Conservation (phyloP, 2,329 filamentous ascomycete species). For the Colletotrichum siamense region DNA sequence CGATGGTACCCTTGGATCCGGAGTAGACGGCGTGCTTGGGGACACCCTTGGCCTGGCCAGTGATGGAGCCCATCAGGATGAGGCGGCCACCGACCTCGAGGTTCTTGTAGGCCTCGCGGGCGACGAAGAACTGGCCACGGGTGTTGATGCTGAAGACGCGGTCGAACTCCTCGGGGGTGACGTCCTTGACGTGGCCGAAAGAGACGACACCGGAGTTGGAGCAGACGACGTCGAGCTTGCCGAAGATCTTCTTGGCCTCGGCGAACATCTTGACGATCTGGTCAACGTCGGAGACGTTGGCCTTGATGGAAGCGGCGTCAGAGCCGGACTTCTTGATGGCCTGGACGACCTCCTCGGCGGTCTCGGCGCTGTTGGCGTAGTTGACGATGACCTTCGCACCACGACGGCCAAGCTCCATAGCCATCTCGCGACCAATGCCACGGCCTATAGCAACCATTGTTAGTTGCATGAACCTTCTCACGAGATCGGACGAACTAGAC, state of each 20-base stretch:
- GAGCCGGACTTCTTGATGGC: constrained; percentile 61
- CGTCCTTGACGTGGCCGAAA: constrained; percentile 72
- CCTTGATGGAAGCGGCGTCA: constrained; percentile 69
- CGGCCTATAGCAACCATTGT: constrained; percentile 42
- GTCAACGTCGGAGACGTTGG: constrained; percentile 69
- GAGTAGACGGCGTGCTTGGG: constrained; percentile 78
- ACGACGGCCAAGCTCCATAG: constrained; percentile 59
- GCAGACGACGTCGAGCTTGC: constrained; percentile 72
- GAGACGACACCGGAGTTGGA: constrained; percentile 74
- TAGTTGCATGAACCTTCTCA: not conserved
- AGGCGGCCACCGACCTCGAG: constrained; percentile 72
- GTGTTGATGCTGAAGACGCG: constrained; percentile 74
- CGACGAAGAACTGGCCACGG: constrained; percentile 75
- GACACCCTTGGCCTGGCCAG: constrained; percentile 69
- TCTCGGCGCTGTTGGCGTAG: constrained; percentile 61
- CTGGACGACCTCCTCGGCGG: constrained; percentile 60
- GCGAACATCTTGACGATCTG: constrained; percentile 70
- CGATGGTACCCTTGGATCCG: constrained; percentile 77
- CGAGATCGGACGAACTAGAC: constrained; percentile 3
- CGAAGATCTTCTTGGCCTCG: constrained; percentile 66
- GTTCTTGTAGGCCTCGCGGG: constrained; percentile 72
- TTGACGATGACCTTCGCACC: constrained; percentile 65
- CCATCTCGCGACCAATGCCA: constrained; percentile 65
- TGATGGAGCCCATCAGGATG: constrained; percentile 77
- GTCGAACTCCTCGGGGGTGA: constrained; percentile 74